phyloP scores from a whole-genome alignment of 2,329 filamentous ascomycete species.

The Pseudogymnoascus sp. region DNA sequence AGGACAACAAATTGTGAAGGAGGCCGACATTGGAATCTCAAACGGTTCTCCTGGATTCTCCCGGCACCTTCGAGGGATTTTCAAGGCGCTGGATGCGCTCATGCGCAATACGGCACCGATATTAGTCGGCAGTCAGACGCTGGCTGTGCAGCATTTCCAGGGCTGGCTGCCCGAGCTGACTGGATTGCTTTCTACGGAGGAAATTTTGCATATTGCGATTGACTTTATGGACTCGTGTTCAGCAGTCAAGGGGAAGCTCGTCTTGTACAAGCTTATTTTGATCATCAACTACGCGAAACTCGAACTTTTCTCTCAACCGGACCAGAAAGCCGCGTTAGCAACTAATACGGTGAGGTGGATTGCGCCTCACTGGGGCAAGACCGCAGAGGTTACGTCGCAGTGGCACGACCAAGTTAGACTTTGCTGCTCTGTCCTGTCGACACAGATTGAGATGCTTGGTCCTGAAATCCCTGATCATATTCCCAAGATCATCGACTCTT shows the following conservation, averaged over 20 bases:
- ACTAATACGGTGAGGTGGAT: conserved; percentile 87
- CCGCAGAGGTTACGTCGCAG: conserved; percentile 66
- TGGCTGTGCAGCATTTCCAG: conserved; percentile 94
- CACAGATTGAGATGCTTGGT: conserved; percentile 71
- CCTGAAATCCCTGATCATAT: conserved; percentile 83
- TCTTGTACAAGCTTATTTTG: conserved; percentile 85
- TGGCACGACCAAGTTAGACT: conserved; percentile 91
- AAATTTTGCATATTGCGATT: conserved; percentile 85
- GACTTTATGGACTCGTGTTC: conserved; percentile 91
- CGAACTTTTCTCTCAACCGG: conserved; percentile 71
- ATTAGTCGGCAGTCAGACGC: conserved; percentile 86
- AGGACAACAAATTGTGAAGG: conserved; percentile 80
- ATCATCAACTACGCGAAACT: conserved; percentile 87
- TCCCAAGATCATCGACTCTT: conserved; percentile 85
- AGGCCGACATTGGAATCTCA: conserved; percentile 78
- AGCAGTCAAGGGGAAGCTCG: conserved; percentile 79
- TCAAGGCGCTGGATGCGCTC: conserved; percentile 80
- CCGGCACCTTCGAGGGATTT: conserved; percentile 76
- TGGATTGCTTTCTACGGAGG: conserved; percentile 68
- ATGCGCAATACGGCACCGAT: conserved; percentile 84
- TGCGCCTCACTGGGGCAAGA: conserved; percentile 83
- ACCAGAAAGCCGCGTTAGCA: conserved; percentile 67
- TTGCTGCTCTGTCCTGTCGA: conserved; percentile 86
- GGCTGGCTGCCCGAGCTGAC: conserved; percentile 91
- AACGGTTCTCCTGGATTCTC: conserved; percentile 68